Evolutionary conservation across 805 yeast species (phyloP).

Genomic region (Wickerhamiella sorbophila): DNA sequence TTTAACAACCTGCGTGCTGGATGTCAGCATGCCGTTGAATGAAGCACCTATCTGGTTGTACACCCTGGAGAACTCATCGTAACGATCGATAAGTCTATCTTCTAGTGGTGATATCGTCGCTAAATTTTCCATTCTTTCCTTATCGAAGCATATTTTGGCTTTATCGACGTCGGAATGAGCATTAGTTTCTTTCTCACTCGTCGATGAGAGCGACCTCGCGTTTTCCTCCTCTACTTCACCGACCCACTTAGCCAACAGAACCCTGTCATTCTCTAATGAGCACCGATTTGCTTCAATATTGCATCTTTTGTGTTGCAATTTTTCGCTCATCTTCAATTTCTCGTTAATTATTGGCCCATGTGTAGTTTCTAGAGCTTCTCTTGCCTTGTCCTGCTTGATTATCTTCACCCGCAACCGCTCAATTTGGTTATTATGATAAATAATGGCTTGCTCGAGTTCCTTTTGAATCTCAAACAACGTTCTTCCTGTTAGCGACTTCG

Average conservation of each 20-base stretch:
- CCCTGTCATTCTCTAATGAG: background rate
- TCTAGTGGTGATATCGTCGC: background rate
- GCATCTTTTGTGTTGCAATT: background rate
- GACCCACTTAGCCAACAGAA: background rate
- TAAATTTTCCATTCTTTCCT: background rate
- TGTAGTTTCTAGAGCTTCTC: background rate
- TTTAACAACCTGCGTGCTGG: background rate
- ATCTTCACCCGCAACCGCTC: background rate
- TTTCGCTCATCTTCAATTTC: background rate
- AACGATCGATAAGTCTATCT: background rate
- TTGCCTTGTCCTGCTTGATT: background rate
- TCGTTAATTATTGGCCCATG: background rate
- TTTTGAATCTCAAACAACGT: background rate
- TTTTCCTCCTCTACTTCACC: background rate
- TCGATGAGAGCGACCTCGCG: background rate
- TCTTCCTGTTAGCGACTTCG: background rate
- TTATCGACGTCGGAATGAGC: background rate
- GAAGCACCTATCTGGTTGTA: background rate
- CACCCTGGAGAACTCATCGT: background rate
- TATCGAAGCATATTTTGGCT: background rate
- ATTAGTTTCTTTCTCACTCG: background rate
- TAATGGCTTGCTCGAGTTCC: background rate
- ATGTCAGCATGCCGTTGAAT: background rate
- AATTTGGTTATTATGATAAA: background rate
- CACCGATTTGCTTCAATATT: background rate